These are phyloP conservation scores for Corchorus capsularis DNA, from an alignment of 345 rosid genomes.

Conservation along the genomic window DNA sequence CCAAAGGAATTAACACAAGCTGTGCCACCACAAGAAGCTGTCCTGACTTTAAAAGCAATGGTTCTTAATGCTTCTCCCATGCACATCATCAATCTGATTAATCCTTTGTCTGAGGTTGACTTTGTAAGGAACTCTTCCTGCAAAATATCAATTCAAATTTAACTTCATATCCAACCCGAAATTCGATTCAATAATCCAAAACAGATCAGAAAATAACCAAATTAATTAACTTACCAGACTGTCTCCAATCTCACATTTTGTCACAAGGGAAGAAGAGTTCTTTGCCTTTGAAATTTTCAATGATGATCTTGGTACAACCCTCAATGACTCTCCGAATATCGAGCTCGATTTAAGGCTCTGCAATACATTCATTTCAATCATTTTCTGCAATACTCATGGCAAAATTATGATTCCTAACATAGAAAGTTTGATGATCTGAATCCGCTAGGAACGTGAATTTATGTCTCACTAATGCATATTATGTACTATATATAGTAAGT, in stretches of 20 bases:
- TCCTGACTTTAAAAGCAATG: slow-evolving; percentile 85
- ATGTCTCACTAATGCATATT: no score
- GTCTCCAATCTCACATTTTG: slow-evolving; percentile 90
- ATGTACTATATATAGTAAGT: no score
- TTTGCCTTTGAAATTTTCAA: slow-evolving; percentile 51
- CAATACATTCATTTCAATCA: background rate
- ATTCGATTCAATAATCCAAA: background rate
- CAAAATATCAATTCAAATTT: background rate
- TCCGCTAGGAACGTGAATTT: no score
- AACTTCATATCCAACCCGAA: background rate
- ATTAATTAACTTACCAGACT: slow-evolving; percentile 64
- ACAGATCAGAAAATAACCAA: background rate
- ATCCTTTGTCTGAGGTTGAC: slow-evolving; percentile 83
- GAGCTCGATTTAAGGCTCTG: slow-evolving; percentile 55
- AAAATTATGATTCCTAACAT: background rate
- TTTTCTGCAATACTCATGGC: background rate
- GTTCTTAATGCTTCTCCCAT: slow-evolving; percentile 98
- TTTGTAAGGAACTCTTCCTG: slow-evolving; percentile 90
- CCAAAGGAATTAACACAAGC: slow-evolving; percentile 94
- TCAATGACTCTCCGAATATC: slow-evolving; percentile 72
- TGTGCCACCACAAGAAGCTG: slow-evolving; percentile 98
- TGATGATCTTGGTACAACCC: slow-evolving; percentile 54
- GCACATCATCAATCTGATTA: slow-evolving; percentile 71
- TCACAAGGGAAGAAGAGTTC: slow-evolving; percentile 49
- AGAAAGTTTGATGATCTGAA: no score